phyloP scores from a whole-genome alignment of 768 basidiomycete species.

The Leucocoprinus sp. region DNA sequence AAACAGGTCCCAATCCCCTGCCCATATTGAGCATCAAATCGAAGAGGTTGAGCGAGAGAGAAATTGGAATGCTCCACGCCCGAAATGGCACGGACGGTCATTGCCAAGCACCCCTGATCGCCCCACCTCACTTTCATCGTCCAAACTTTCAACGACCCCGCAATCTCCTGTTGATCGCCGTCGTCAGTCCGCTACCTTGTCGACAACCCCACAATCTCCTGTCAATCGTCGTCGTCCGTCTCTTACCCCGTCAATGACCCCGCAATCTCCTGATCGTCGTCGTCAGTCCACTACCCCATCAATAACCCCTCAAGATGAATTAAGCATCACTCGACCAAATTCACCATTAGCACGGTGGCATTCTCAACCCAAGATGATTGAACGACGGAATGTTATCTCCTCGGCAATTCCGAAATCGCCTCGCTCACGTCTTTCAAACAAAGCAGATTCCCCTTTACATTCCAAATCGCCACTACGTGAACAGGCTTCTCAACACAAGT shows the following conservation, averaged over 20 bases:
- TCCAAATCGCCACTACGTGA: slow-evolving; percentile 1
- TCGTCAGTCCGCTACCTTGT: not conserved
- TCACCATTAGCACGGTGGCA: not conserved
- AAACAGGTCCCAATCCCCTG: slow-evolving; percentile 36
- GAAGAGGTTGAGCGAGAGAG: slow-evolving; percentile 44
- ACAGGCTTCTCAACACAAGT: not conserved
- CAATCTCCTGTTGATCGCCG: slow-evolving; percentile 1
- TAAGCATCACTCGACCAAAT: not conserved
- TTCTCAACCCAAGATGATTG: not conserved
- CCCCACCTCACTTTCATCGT: slow-evolving; percentile 10
- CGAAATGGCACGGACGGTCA: slow-evolving; percentile 35
- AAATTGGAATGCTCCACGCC: slow-evolving; percentile 66
- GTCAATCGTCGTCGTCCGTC: no score
- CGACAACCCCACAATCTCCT: not conserved
- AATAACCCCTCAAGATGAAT: not conserved
- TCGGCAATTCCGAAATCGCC: not conserved
- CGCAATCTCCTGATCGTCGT: no score
- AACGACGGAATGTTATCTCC: slow-evolving; percentile 2
- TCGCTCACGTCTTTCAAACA: not conserved
- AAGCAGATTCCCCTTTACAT: not conserved
- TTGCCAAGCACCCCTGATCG: slow-evolving; percentile 11
- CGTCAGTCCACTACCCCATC: not conserved
- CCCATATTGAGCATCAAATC: slow-evolving; percentile 18
- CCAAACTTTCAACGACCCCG: slow-evolving; percentile 5
- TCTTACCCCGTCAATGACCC: no score